phyloP scores from a whole-genome alignment of 306 rosid species.

The Quercus agrifolia region DNA sequence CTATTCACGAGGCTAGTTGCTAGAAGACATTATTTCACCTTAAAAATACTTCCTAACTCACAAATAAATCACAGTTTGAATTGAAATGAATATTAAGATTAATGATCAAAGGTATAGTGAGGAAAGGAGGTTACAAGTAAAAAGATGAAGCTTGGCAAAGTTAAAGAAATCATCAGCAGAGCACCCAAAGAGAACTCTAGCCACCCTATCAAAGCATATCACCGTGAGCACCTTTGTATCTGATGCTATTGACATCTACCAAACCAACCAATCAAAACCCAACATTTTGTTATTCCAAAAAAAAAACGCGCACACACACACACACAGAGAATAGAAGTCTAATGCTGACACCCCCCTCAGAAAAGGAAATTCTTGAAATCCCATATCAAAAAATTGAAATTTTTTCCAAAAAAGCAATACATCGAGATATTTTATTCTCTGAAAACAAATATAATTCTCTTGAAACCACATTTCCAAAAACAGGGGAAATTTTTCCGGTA shows the following conservation, averaged over 20 bases:
- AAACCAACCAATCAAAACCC: not conserved
- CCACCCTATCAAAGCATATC: constrained; percentile 66
- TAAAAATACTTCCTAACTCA: not conserved
- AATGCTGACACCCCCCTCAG: no score
- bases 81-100: not conserved
- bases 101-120: not conserved
- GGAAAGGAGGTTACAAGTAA: constrained; percentile 33
- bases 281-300: not conserved
- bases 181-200: constrained; percentile 66
- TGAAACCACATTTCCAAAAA: not conserved
- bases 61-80: not conserved
- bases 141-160: constrained; percentile 67
- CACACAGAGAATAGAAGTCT: no score
- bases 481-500: no score
- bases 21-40: not conserved
- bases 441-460: not conserved
- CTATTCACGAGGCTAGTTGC: not conserved
- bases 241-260: constrained; percentile 73
- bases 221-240: constrained; percentile 52
- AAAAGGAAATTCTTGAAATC: no score
- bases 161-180: constrained; percentile 71
- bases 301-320: no score
- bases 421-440: not conserved
- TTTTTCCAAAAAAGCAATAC: not conserved
- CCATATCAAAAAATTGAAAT: no score